These are phyloP conservation scores for Paracorniculantispora psalliotae DNA, from an alignment of 2,329 filamentous ascomycete genomes.

Conservation along the genomic window DNA sequence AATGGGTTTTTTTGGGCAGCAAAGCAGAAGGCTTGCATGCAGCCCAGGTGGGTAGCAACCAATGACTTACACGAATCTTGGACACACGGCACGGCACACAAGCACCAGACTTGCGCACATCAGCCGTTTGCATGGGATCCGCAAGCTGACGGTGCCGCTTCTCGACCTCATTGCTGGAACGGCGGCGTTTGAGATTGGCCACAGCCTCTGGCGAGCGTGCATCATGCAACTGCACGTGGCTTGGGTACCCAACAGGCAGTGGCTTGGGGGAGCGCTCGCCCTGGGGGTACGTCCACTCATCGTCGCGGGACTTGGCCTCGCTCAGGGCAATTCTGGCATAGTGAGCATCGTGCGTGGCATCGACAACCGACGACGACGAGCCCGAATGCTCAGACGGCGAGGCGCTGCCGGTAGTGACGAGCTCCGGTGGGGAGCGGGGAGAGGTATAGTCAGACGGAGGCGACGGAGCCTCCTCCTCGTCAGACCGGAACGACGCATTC, in stretches of 20 bases:
- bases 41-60: not conserved
- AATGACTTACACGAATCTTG: constrained; percentile 42
- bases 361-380: constrained; percentile 25
- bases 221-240: constrained; percentile 28
- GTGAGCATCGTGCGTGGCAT: constrained; percentile 27
- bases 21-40: constrained; percentile 14
- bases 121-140: constrained; percentile 41
- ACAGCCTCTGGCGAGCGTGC: constrained; percentile 20
- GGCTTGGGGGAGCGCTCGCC: constrained; percentile 25
- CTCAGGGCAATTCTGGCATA: constrained; percentile 27
- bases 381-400: constrained; percentile 37
- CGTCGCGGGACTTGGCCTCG: constrained; percentile 33
- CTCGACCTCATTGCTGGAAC: constrained; percentile 28
- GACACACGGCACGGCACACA: constrained; percentile 44
- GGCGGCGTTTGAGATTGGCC: constrained; percentile 32
- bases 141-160: constrained; percentile 33
- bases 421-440: constrained; percentile 32
- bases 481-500: constrained; percentile 29
- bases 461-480: constrained; percentile 25
- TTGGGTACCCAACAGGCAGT: constrained; percentile 26
- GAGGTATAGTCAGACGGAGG: constrained; percentile 33
- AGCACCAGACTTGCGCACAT: constrained; percentile 44
- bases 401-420: constrained; percentile 33
- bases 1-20: constrained; percentile 11
- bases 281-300: constrained; percentile 38